Evolutionary conservation across 495 filamentous ascomycete genomes (phyloP), one percentile per base, ranked within the genome.

Genomic region (Pseudotulostoma volvatum): DNA sequence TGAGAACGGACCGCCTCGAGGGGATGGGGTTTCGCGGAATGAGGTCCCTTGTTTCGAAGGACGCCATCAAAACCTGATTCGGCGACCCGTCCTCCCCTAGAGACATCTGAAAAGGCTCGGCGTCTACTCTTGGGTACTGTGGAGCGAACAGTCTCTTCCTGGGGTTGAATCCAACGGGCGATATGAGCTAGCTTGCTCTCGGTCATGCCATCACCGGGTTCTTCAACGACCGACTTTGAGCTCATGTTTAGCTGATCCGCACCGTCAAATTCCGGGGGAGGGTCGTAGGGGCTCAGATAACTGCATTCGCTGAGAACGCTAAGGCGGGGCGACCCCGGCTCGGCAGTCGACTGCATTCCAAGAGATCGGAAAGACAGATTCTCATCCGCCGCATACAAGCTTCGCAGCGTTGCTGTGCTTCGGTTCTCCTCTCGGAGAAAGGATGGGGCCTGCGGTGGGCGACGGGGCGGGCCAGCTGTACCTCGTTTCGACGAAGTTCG

Each of bases 301-400:
- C 79, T 84, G 47, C 79, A 83, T 54, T 88, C 80, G 49, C 81
- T 86, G 18, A 88, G 65, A 13, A 82, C 67, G 44, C 82, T 87
- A 14, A 86, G 58, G 34, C 77, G 68, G 5, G 80, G 80, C 36
- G 79, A 83, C 34, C 46, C 54, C 0, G 57, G 50, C 9, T 63
- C 60, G 3, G 39, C 28, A 2, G 39, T 54, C 3, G 61, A 62
- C 30, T 59, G 44, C 37, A 42, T 47, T 41, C 49, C 63, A 41
- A 46, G 15, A 28, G 35, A 52, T 35, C 46, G 44, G 15, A 39
- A 48, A 18, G 52, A 53, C 35, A 60, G 63, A 14, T 69, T 66
- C 16, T 60, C 61, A 9, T 60, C 56, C 2, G 67, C 66, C 0
- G 68, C 53, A 44, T 81, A 79, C 0, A 81, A 59, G 41, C 71